Base-by-base conservation (phyloP, 1,284 basidiomycete species). In the Malassezia equina region DNA sequence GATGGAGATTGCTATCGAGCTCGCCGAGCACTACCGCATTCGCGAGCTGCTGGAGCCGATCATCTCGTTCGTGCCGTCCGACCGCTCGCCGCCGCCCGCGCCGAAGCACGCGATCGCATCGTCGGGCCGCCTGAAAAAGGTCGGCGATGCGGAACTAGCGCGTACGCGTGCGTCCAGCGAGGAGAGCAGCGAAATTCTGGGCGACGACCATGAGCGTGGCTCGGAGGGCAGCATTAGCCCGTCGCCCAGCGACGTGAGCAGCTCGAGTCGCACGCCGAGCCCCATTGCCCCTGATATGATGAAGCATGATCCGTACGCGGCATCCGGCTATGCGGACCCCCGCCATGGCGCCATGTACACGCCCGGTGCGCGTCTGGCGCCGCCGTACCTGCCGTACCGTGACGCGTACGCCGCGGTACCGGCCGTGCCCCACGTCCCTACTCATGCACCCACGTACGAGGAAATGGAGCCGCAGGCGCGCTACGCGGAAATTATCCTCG, bases 401-500 rank as follows among this genome's bases (percentile, higher is more conserved):
- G 48, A 56, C 25, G 19, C 40, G 11, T 49, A 55, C 19, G 40
- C 24, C 17, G 19, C 42, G 39, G 32, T 15, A n/a, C n/a, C 29
- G 32, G 11, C 25, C n/a, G 31, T 36, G 28, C 31, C 31, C 4
- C 31, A 32, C 32, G 32, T n/a, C 32, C 32, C 36, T 34, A 13
- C 27, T 27, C 25, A 48, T 27, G 29, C 32, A 11, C n/a, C 32
- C 12, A n/a, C 43, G 13, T 52, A 52, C 50, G 55, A 52, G 13
- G 44, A 57, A 12, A 29, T 43, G 23, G 59, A 61, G 31, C 47
- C 61, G n/a, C 64, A 66, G 45, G 63, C 64, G 13, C 63, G 77
- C 23, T 98, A 98, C 71, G 90, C 86, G 41, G 91, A 96, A 75
- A 86, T 91, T 73, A 91, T 99, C 59, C 80, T 99, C 64, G 93